These are phyloP conservation scores for Eremothecium cymbalariae DNA, from an alignment of 1,139 yeast species.

Conservation along the genomic window DNA sequence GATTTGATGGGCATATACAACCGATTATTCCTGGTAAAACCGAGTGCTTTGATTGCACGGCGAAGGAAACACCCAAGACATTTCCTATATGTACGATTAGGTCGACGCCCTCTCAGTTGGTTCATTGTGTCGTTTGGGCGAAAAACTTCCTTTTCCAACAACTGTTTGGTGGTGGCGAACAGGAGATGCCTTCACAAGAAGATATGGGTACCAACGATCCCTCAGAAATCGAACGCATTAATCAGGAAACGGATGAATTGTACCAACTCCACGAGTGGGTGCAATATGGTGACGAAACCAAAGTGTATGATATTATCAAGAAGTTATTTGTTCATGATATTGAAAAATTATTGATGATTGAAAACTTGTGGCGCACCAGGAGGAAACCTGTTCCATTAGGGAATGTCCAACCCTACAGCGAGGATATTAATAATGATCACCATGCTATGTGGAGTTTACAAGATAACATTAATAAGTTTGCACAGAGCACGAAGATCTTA, in stretches of 20 bases:
- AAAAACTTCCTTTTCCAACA: slow-evolving; percentile 81
- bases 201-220: slow-evolving; percentile 53
- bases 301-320: slow-evolving; percentile 36
- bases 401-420: slow-evolving; percentile 15
- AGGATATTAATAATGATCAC: slow-evolving; percentile 14
- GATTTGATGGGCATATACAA: slow-evolving; percentile 86
- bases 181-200: slow-evolving; percentile 36
- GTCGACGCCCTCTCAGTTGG: slow-evolving; percentile 92
- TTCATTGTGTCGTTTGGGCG: slow-evolving; percentile 97
- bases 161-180: slow-evolving; percentile 51
- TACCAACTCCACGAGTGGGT: slow-evolving; percentile 50
- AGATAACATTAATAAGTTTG: slow-evolving; percentile 58
- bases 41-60: slow-evolving; percentile 90
- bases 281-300: slow-evolving; percentile 27
- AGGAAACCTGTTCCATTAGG: slow-evolving; percentile 55
- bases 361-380: slow-evolving; percentile 72
- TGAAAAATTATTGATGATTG: slow-evolving; percentile 60
- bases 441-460: slow-evolving; percentile 46
- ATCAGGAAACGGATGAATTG: slow-evolving; percentile 71
- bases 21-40: slow-evolving; percentile 77
- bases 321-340: slow-evolving; percentile 66
- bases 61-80: slow-evolving; percentile 80
- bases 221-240: slow-evolving; percentile 59
- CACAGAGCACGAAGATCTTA: slow-evolving; percentile 42
- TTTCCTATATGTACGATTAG: slow-evolving; percentile 96